Evolutionary conservation across 805 yeast species (phyloP).

Genomic region (Schwanniomyces sp.): DNA sequence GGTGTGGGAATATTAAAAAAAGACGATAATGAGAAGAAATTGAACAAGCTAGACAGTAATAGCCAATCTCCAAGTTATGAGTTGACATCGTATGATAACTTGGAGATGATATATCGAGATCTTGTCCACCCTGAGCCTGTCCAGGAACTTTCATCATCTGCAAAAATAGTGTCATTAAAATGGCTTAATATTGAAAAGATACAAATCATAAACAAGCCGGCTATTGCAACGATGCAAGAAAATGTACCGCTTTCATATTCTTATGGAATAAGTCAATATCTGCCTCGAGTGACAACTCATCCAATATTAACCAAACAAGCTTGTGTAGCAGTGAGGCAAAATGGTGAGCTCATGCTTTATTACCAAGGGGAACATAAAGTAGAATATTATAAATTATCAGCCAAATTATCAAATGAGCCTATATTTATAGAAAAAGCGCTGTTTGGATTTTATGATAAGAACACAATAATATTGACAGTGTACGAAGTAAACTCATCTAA

Average conservation of each 20-base stretch:
- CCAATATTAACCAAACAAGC: slow-evolving; percentile 71
- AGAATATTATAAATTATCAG: slow-evolving; percentile 48
- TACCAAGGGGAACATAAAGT: slow-evolving; percentile 65
- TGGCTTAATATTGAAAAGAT: slow-evolving; percentile 80
- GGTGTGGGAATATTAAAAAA: slow-evolving; percentile 40
- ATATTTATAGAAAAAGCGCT: slow-evolving; percentile 35
- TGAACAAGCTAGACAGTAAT: slow-evolving; percentile 11
- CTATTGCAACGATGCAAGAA: slow-evolving; percentile 30
- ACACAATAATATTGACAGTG: slow-evolving; percentile 43
- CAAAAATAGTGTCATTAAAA: slow-evolving; percentile 47
- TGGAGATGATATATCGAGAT: slow-evolving; percentile 52
- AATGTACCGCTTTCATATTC: slow-evolving; percentile 28
- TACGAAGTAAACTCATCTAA: slow-evolving; percentile 34
- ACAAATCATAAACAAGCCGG: slow-evolving; percentile 59
- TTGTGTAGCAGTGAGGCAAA: slow-evolving; percentile 60
- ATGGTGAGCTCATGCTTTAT: slow-evolving; percentile 60
- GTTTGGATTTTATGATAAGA: slow-evolving; percentile 54
- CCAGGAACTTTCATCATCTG: slow-evolving; percentile 11
- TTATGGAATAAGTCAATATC: slow-evolving; percentile 61
- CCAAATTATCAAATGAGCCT: slow-evolving; percentile 24
- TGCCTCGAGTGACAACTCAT: slow-evolving; percentile 62
- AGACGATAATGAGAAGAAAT: slow-evolving; percentile 26
- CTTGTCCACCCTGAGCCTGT: slow-evolving; percentile 12
- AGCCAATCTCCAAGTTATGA: slow-evolving; percentile 40
- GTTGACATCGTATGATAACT: slow-evolving; percentile 43